Conservation (phyloP, 441 rosid genomes). For the Populus trichocarpa region DNA sequence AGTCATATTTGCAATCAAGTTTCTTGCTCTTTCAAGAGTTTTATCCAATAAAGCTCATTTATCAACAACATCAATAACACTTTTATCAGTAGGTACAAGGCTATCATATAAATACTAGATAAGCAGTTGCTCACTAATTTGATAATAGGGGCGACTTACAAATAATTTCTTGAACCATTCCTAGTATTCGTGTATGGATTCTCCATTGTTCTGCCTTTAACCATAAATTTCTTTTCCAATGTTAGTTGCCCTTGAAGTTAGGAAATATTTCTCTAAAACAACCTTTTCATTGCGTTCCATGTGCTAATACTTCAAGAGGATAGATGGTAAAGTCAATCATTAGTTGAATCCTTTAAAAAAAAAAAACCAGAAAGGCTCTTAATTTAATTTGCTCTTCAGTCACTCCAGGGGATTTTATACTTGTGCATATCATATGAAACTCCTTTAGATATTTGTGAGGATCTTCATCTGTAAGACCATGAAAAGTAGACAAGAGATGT, state of each 20-base stretch:
- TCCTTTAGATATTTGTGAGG: slow-evolving; percentile 6
- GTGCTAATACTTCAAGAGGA: not conserved
- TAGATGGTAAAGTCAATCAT: not conserved
- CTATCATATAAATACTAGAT: not conserved
- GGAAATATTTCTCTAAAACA: not conserved
- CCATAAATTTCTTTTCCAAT: too few relatives aligned
- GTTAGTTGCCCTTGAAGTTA: too few relatives aligned
- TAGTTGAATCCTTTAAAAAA: not conserved
- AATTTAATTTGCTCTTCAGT: not conserved
- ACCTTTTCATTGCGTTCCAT: not conserved
- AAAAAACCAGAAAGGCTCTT: not conserved
- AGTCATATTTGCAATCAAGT: not conserved
- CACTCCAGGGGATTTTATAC: not conserved
- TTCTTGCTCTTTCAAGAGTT: not conserved
- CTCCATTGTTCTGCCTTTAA: not conserved
- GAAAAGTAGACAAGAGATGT: not conserved
- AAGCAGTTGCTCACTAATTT: not conserved
- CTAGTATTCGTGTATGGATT: not conserved
- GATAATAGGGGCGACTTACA: not conserved
- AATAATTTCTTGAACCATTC: not conserved
- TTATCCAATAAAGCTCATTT: not conserved
- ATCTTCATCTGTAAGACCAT: slow-evolving; percentile 3
- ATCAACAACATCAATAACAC: not conserved
- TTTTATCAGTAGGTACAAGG: not conserved
- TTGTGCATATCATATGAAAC: not conserved